These are phyloP conservation scores for Sherardia arvensis DNA, from an alignment of 257 asterid species.

Conservation along the genomic window DNA sequence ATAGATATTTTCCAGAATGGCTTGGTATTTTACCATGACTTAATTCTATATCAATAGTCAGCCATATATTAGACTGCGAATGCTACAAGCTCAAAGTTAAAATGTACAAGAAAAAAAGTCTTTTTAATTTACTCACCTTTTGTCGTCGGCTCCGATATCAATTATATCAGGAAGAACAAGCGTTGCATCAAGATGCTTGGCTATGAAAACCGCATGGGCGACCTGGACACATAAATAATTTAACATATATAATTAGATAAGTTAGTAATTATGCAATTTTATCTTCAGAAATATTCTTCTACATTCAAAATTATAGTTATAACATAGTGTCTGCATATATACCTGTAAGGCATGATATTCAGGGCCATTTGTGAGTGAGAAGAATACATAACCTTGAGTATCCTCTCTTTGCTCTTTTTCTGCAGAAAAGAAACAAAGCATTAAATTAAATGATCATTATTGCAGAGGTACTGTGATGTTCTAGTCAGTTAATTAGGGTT, in stretches of 20 bases:
- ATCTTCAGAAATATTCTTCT: neutral
- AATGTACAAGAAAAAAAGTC: neutral
- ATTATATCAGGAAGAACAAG: conserved; percentile 50
- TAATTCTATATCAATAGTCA: no score
- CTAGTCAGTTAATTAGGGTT: neutral
- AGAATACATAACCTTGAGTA: conserved; percentile 34
- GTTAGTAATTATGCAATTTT: no score
- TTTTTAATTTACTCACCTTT: conserved; percentile 21
- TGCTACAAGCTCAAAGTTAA: neutral
- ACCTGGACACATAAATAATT: conserved; percentile 32
- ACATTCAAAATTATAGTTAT: neutral
- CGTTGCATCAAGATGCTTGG: conserved; percentile 2
- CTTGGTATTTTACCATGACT: no score
- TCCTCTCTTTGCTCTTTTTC: conserved; percentile 23
- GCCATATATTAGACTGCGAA: no score
- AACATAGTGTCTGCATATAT: neutral
- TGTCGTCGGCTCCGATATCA: conserved; percentile 23
- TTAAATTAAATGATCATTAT: neutral
- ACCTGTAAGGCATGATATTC: conserved; percentile 65
- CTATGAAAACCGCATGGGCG: conserved; percentile 42
- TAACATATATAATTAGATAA: neutral
- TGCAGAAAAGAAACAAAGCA: neutral
- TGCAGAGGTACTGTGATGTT: neutral
- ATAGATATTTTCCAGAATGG: no score
- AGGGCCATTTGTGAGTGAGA: conserved; percentile 40